These are phyloP conservation scores for Salvia splendens DNA, from an alignment of 257 asterid genomes.

Conservation along the genomic window DNA sequence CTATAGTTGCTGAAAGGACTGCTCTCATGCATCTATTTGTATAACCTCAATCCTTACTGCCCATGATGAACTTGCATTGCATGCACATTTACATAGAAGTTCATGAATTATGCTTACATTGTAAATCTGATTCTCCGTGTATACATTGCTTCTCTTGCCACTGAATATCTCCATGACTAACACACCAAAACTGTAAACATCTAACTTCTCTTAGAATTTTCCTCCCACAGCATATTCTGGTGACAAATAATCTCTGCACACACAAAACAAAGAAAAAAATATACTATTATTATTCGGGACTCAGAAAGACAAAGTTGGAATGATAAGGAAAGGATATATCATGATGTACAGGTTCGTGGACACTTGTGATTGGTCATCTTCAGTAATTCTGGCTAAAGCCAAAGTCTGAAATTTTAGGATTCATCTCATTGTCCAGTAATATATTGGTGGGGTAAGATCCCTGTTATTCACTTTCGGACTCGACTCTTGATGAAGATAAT, in stretches of 20 bases:
- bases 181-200: constrained; percentile 32
- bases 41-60: background rate
- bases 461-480: constrained; percentile 1
- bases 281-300: background rate
- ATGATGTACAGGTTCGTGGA: constrained; percentile 22
- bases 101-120: constrained; percentile 3
- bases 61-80: background rate
- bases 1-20: too few species aligned
- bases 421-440: constrained; percentile 33
- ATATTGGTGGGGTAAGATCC: constrained; percentile 22
- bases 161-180: constrained; percentile 29
- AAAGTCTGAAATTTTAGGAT: constrained; percentile 33
- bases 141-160: constrained; percentile 15
- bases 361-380: background rate
- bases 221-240: constrained; percentile 14
- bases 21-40: too few species aligned
- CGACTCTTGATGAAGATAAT: constrained; percentile 35
- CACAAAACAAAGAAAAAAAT: background rate
- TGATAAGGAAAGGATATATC: background rate
- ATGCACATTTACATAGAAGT: background rate
- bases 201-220: constrained; percentile 2
- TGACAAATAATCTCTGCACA: constrained; percentile 23
- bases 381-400: background rate
- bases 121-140: background rate
- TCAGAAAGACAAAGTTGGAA: background rate